Evolutionary conservation across 2,329 filamentous ascomycete species (phyloP), one percentile per base, ranked within the genome.

Genomic region (Stemphylium vesicarium): DNA sequence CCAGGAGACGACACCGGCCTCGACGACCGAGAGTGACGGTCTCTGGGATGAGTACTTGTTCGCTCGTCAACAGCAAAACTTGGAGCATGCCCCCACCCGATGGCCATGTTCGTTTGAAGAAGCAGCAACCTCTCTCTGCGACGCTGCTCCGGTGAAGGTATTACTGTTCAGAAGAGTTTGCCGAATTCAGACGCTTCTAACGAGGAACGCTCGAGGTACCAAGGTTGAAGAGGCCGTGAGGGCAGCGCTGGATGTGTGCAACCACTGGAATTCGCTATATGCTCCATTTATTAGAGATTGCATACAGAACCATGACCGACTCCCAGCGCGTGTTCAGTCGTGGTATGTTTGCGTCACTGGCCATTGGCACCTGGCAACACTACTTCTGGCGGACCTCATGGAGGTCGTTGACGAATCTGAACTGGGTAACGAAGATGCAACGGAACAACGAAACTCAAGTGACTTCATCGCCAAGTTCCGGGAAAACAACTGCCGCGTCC

Each of bases 341-440:
- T 87, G 84, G 84, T 86, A 85, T 56, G 78, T 85, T 12, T 81
- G 84, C 47, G 78, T 87, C 20, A 75, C 80, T 0, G 82, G 81
- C 0, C 85, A 86, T 59, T 87, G 84, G 80, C 82, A 85, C 58
- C 79, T 86, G 3, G 84, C 80, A 2, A 78, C 79, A 0, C 77
- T 87, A 37, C 74, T 86, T 20, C 71, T 86, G 4, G 81, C 83
- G 31, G 84, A 87, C 51, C 66, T 81, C 4, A 73, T 87, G 11
- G 80, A 82, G 41, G 68, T 77, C 22, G 78, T 85, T 18, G 84
- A 86, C 46, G 72, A 77, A 37, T 65, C 65, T 4, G 65, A 66
- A 50, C 56, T 64, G 41, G 65, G 72, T 7, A 15, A 62, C 3
- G 64, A 62, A 41, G 47, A 56, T 29, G 53, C 63, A 29, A 70